Evolutionary conservation across 2,329 filamentous ascomycete species (phyloP), one percentile per base, ranked within the genome.

Genomic region (Sporothrix schenckii): DNA sequence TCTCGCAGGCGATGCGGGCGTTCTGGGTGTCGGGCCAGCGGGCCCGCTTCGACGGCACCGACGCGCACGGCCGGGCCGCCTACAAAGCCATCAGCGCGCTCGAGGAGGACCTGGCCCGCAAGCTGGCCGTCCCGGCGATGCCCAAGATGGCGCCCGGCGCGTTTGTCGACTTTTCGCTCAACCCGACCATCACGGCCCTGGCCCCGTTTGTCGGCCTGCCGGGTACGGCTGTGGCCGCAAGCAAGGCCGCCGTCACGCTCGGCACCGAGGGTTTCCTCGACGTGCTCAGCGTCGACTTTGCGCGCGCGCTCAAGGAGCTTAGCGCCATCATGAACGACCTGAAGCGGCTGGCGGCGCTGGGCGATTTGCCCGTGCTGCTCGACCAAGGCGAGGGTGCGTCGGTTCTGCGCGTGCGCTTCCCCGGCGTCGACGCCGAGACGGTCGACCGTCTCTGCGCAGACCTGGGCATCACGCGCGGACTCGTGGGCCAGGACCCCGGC

Each of bases 21-120:
- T 97, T 99, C 81, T 91, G 92, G 81, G 85, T 97, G n/a, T 93
- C 92, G 0, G 95, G 95, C 0, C 89, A 97, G 77, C 95, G 94
- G 79, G 90, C 91, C 11, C 91, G 92, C 71, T 97, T 94, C 76
- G 92, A 97, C 78, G 94, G 94, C 14, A 79, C 91, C 56, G 89
- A 90, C 69, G 80, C 87, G 19, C 88, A 86, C 13, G 94, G 94
- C 58, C 89, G 94, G 80, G 91, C 91, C 81, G 87, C 87, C 72
- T 97, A 93, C 83, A 91, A 92, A 77, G 83, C 88, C 41, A 88
- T 97, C n/a, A 91, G 90, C 47, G 83, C 84, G 13, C 81, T 93
- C 3, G 91, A 95, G 77, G 88, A 95, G 73, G 86, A 94, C 79
- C 87, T 90, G 13, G 86, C 87, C 74, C 85, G 86, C 72, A 91